Percentiles rank a stretch among this genome's conserved stretches.
Evolutionary conservation across 805 yeast species (phyloP).

Genomic region (Saccharomyces mikatae): DNA sequence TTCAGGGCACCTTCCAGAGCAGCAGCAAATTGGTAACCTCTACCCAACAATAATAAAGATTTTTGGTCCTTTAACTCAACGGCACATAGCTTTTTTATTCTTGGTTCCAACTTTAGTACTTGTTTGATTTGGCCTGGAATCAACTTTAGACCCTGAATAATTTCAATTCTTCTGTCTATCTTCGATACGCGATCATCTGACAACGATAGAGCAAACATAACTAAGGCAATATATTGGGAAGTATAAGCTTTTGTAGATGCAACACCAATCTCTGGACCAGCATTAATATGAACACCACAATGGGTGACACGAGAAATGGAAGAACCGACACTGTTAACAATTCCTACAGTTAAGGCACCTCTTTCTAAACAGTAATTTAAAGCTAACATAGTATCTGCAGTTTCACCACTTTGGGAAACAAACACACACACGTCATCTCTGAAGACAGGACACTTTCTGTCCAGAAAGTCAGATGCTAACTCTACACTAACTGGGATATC

Average conservation of each 20-base stretch:
- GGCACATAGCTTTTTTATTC: conserved; percentile 69
- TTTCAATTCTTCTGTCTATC: conserved; percentile 68
- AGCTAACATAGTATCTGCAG: conserved; percentile 95
- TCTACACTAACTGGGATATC: conserved; percentile 92
- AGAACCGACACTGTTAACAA: conserved; percentile 96
- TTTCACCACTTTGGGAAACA: conserved; percentile 98
- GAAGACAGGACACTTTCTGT: conserved; percentile 92
- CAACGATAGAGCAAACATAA: conserved; percentile 91
- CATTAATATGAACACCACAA: conserved; percentile 98
- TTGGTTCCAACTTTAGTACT: conserved; percentile 64
- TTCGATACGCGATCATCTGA: conserved; percentile 84
- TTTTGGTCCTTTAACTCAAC: conserved; percentile 68
- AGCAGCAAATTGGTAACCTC: conserved; percentile 96
- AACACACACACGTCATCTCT: conserved; percentile 96
- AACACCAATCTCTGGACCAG: conserved; percentile 99
- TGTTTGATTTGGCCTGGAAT: conserved; percentile 81
- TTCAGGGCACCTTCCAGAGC: conserved; percentile 98
- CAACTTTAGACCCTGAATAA: conserved; percentile 73
- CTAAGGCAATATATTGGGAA: conserved; percentile 93
- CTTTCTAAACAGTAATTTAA: conserved; percentile 91
- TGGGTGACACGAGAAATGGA: conserved; percentile 93
- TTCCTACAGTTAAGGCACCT: conserved; percentile 95
- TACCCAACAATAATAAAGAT: conserved; percentile 83
- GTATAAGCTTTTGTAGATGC: conserved; percentile 99
- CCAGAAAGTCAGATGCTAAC: conserved; percentile 89